Evolutionary conservation across 768 basidiomycete species (phyloP), one percentile per base, ranked within the genome.

Genomic region (Pleurotus sapidus): DNA sequence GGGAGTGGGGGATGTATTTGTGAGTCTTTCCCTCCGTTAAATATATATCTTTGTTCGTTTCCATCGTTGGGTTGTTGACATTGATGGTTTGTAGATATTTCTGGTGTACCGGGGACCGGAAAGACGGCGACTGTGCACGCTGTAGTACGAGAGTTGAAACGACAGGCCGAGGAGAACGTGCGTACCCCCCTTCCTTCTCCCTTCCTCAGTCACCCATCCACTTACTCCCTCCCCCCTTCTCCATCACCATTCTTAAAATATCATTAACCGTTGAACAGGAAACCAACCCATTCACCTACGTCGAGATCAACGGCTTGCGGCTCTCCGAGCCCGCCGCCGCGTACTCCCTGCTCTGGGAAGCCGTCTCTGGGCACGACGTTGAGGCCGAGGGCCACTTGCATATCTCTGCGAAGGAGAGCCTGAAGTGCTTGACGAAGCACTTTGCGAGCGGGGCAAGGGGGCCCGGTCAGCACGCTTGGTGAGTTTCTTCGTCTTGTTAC

Each of bases 111-210:
- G n/a, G 96, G 97, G 5, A 98, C 96, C 2, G 96, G 97, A 7
- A 99, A 98, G 74, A 99, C 97, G 0, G 97, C 97, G 0, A 98
- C 97, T 0, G 95, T 98, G 0, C 95, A 98, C 64, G 91, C 90
- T 0, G 89, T 97, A 23, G 84, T 98, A 30, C 82, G 91, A 38
- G 92, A 96, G 67, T 78, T 98, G 9, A 95, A 93, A 66, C 80
- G 87, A 39, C 91, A 95, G 84, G 95, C 95, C 1, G 82, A 89
- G 67, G 79, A 84, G 55, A 86, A 84, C 61, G 93, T 93, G 61
- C 9, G 9, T 23, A 17, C 14, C 18, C 25, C 60, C n/a, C 27
- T 54, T 30, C 18, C 30, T 56, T 42, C 30, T 27, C 8, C 15
- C 15, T 34, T 47, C 12, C 1, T 46, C 0, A 14, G 15, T 51